Evolutionary conservation across 192 early-diverging fungal genomes (phyloP), one percentile per base, ranked within the genome.

Genomic region (Rhizophagus sp.): DNA sequence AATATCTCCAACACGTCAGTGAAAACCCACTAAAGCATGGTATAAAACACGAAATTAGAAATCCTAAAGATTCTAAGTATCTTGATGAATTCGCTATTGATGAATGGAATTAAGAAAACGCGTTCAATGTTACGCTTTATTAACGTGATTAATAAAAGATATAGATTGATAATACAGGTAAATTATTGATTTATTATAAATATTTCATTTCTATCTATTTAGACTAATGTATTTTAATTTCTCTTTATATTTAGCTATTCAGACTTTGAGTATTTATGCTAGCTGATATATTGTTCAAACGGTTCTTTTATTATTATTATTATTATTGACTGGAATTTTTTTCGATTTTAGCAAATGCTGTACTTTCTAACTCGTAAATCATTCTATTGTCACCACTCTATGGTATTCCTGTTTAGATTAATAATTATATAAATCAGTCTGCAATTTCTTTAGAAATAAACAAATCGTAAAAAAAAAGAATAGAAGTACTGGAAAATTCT

Each of bases 1-100:
- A 98, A 64, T 98, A 96, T 84, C 47, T 88, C 25, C 75, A 79
- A 36, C 79, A 78, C 66, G 24, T 24, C 15, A 12, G 25, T 47
- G 22, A 71, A 24, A 71, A 71, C 3, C 17, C 6, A 69, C 19
- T 34, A 41, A 47, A 33, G 17, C 64, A 13, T 30, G 33, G 12
- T 27, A 66, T 25, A 33, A 66, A 66, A 66, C 64, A 30, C 3
- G 64, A 66, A 66, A 66, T 12, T 11, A 66, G 30, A 30, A 66
- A 66, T 8, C 22, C 64, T 2, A 66, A 66, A n/a, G 62, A 4
- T 17, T 66, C 64, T 3, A 33, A 66, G 4, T 57, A 57, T 57
- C 3, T 57, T 57, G 52, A 57, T 57, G 52, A 57, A 57, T 57
- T 7, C 17, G 17, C 52, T 57, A 57, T 57, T 57, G 52, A 57